Base-by-base conservation (phyloP, 768 basidiomycete species). In the Lactarius indigo region DNA sequence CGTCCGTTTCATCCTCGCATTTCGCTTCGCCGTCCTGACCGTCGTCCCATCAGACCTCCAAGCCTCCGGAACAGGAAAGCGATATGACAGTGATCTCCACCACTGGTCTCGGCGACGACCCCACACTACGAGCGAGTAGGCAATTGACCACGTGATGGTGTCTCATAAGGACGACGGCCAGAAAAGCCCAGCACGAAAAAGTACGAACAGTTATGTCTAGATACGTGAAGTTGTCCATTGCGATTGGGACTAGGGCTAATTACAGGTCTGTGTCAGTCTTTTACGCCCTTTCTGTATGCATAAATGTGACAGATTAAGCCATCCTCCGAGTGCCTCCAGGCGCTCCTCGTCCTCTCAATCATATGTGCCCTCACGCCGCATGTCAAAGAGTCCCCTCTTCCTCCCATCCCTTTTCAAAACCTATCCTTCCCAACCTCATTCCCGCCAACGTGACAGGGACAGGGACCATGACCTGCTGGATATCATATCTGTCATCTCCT, bases 231-330 rank as follows among this genome's bases (percentile, higher is more conserved):
- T 42, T 15, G 33, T n/a, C 7, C 28, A 23, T 42, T 41, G 5
- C 1, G 52, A 56, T 61, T 30, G 5, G 18, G 30, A 8, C n/a
- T 31, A 55, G 59, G n/a, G n/a, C n/a, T n/a, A n/a, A n/a, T n/a
- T n/a, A n/a, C n/a, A 65, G 64, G 59, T 61, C 42, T 65, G 55
- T 65, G n/a, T 26, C 28, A 28, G 57, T 55, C n/a, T 28, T 13
- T 15, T 26, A 3, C 31, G 31, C 26, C 17, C 28, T 18, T 1
- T 61, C 42, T 50, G 15, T 31, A 30, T 65, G 59, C 30, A 65
- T 37, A 28, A 18, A 56, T 47, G 42, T 57, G 42, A 61, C 56
- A 65, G 64, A 30, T 15, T 57, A 39, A 20, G 17, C 13, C 9
- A n/a, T n/a, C n/a, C n/a, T n/a, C 28, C 31, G 33, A 52, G 30